These are phyloP conservation scores for Triadica sebifera DNA, from an alignment of 345 rosid species.

Conservation along the genomic window DNA sequence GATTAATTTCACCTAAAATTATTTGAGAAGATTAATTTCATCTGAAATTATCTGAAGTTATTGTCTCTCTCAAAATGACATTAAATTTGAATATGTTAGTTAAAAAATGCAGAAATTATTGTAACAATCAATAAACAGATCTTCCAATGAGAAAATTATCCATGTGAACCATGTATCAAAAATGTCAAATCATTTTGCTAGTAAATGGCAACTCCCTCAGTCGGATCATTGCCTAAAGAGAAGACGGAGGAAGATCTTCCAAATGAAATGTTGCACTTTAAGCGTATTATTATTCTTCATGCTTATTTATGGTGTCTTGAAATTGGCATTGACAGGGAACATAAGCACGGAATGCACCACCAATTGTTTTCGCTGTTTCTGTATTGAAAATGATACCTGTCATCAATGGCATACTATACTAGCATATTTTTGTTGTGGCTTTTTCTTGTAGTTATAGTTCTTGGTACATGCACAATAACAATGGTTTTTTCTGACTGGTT, in stretches of 20 bases:
- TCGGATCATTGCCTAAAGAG: neutral
- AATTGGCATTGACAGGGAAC: neutral
- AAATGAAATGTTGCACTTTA: neutral
- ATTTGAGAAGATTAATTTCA: no score
- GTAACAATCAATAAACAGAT: neutral
- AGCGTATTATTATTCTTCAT: neutral
- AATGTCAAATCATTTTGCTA: neutral
- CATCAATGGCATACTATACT: neutral
- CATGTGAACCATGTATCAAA: neutral
- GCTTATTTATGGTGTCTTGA: neutral
- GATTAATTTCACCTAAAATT: no score
- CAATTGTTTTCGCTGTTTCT: neutral
- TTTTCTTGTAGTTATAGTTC: neutral
- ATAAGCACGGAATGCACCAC: neutral
- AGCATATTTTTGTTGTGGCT: neutral
- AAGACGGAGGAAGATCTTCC: neutral
- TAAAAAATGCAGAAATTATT: neutral
- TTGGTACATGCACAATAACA: neutral
- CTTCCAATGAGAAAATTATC: neutral
- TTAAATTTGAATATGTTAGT: no score
- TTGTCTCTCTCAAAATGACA: no score
- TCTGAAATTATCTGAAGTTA: no score
- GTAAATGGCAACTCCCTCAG: neutral
- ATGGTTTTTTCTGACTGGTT: neutral
- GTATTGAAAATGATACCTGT: neutral